phyloP scores from a whole-genome alignment of 768 basidiomycete genomes.

The Suillus sp. region DNA sequence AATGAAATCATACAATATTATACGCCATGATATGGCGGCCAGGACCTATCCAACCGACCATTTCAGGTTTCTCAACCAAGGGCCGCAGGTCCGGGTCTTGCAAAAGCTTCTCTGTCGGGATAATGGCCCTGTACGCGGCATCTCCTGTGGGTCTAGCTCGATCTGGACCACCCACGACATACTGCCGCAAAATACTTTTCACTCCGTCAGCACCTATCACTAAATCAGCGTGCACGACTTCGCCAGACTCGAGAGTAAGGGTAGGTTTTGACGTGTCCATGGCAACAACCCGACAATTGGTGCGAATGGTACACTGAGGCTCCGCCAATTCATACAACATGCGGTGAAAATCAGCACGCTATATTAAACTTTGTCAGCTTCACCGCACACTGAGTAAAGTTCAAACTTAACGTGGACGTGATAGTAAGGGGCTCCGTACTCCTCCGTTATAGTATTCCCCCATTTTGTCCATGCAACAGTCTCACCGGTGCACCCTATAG shows the following conservation, averaged over 20 bases:
- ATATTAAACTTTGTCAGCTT: neutral
- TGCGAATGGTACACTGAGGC: constrained; percentile 39
- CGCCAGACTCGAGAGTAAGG: constrained; percentile 45
- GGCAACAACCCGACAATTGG: constrained; percentile 39
- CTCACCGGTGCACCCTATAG: constrained; percentile 35
- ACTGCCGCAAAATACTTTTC: constrained; percentile 51
- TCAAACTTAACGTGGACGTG: constrained; percentile 35
- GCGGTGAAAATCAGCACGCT: constrained; percentile 50
- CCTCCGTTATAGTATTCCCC: constrained; percentile 34
- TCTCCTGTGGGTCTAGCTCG: constrained; percentile 59
- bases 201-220: constrained; percentile 55
- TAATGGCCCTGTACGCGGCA: constrained; percentile 55
- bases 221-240: constrained; percentile 45
- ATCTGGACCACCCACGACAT: constrained; percentile 49
- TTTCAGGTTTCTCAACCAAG: constrained; percentile 53
- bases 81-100: constrained; percentile 52
- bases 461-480: constrained; percentile 40
- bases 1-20: constrained; percentile 37
- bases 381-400: neutral
- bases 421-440: constrained; percentile 37
- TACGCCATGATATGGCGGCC: constrained; percentile 47
- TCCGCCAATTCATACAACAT: constrained; percentile 40
- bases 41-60: constrained; percentile 65
- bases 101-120: constrained; percentile 47
- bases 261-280: constrained; percentile 35